Percentiles rank a stretch among this genome's conserved stretches.
These are phyloP conservation scores for Senecio squalidus DNA, from an alignment of 140 eudicot species.

Conservation along the genomic window DNA sequence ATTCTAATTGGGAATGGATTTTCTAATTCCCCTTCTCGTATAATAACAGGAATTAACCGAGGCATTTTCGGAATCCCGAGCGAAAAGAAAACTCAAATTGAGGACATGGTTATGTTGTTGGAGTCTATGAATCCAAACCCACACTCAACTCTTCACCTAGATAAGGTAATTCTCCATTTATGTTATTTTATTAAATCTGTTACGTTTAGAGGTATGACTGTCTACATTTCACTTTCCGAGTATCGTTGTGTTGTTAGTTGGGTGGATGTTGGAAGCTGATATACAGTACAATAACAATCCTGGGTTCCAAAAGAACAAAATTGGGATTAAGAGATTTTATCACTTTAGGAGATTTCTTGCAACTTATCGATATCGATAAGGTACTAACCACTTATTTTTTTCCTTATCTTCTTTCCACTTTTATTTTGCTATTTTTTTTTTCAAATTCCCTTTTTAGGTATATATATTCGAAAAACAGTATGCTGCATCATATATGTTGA, in stretches of 20 bases:
- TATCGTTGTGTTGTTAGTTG: slow-evolving; percentile 26
- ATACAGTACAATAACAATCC: slow-evolving; percentile 81
- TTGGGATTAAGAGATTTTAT: slow-evolving; percentile 88
- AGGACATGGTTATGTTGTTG: slow-evolving; percentile 51
- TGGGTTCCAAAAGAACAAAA: slow-evolving; percentile 89
- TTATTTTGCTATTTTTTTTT: neutral
- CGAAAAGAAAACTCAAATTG: slow-evolving; percentile 63
- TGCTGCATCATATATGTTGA: no score
- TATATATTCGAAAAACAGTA: no score
- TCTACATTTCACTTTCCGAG: no score
- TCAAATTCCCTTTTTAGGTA: neutral
- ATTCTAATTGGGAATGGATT: neutral
- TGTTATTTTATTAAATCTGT: no score
- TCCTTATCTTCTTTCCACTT: neutral
- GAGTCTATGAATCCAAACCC: slow-evolving; percentile 81
- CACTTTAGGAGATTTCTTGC: slow-evolving; percentile 72
- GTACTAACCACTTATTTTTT: slow-evolving; percentile 33
- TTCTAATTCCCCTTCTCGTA: no score
- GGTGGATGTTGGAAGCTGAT: slow-evolving; percentile 87
- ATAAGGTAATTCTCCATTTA: slow-evolving; percentile 61
- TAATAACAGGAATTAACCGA: slow-evolving; percentile 63
- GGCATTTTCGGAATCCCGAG: slow-evolving; percentile 86
- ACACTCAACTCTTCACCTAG: slow-evolving; percentile 50
- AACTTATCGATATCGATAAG: slow-evolving; percentile 64
- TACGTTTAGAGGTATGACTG: no score